These are phyloP conservation scores for Podaxis sp. DNA, from an alignment of 768 basidiomycete species.

Conservation along the genomic window DNA sequence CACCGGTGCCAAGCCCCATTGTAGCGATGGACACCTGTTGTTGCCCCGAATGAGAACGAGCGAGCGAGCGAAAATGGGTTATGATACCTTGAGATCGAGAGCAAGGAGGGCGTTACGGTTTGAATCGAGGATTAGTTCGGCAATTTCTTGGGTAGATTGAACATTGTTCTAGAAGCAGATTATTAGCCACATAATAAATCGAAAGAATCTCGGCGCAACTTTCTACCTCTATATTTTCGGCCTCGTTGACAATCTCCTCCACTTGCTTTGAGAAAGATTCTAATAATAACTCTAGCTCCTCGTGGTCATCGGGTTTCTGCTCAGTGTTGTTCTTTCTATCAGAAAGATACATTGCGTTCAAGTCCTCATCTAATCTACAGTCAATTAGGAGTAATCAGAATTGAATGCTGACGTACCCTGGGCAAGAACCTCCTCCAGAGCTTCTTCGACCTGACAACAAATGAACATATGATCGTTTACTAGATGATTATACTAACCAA, in stretches of 20 bases:
- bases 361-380: conserved; percentile 75
- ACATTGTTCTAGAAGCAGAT: conserved; percentile 68
- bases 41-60: conserved; percentile 6
- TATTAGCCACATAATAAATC: conserved; percentile 6
- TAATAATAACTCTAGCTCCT: conserved; percentile 89
- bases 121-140: conserved; percentile 93
- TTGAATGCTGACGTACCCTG: conserved; percentile 53
- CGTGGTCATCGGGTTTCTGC: conserved; percentile 79
- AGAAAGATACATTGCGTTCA: conserved; percentile 93
- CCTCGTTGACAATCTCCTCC: conserved; percentile 94
- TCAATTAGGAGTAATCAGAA: conserved; percentile 10
- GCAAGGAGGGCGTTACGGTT: conserved; percentile 92
- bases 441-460: conserved; percentile 70
- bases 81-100: conserved; percentile 78
- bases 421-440: conserved; percentile 86
- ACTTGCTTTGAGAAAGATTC: conserved; percentile 96
- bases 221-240: conserved; percentile 76
- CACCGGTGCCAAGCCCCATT: conserved; percentile 88
- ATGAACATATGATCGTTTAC: conserved; percentile 7
- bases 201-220: neutral
- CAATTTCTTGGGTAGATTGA: conserved; percentile 96
- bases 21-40: conserved; percentile 90
- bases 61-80: neutral
- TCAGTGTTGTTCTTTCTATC: conserved; percentile 67
- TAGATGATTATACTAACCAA: conserved; percentile 46